phyloP scores from a whole-genome alignment of 257 asterid species.

The Solanum medicagineum region DNA sequence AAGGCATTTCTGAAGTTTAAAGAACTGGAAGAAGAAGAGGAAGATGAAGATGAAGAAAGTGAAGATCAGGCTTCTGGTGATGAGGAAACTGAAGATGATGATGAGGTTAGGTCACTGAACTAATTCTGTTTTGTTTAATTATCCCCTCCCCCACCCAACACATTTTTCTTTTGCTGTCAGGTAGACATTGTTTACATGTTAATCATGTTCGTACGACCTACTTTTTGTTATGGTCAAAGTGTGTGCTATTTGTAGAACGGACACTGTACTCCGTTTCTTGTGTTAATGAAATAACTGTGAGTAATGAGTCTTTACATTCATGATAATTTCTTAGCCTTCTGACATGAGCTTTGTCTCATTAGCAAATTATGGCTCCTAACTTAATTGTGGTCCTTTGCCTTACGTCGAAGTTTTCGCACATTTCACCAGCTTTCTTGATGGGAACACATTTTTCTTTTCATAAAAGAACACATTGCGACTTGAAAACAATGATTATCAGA shows the following conservation, averaged over 20 bases:
- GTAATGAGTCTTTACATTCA: background rate
- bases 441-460: background rate
- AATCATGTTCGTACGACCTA: background rate
- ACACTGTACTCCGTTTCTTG: background rate
- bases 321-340: background rate
- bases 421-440: background rate
- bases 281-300: background rate
- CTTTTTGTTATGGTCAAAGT: background rate
- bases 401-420: background rate
- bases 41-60: conserved; percentile 8
- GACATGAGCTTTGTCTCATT: background rate
- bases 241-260: background rate
- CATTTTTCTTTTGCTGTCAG: background rate
- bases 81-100: conserved; percentile 17
- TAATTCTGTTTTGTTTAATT: background rate
- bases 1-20: conserved; percentile 16
- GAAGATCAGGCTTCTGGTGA: conserved; percentile 17
- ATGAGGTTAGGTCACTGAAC: conserved; percentile 5
- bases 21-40: conserved; percentile 18
- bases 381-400: background rate
- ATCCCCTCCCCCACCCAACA: background rate
- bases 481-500: background rate
- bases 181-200: background rate
- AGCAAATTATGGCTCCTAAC: background rate
- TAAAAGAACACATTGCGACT: background rate